Conservation (phyloP, 2,329 filamentous ascomycete genomes). For the Metarhizium humberi region DNA sequence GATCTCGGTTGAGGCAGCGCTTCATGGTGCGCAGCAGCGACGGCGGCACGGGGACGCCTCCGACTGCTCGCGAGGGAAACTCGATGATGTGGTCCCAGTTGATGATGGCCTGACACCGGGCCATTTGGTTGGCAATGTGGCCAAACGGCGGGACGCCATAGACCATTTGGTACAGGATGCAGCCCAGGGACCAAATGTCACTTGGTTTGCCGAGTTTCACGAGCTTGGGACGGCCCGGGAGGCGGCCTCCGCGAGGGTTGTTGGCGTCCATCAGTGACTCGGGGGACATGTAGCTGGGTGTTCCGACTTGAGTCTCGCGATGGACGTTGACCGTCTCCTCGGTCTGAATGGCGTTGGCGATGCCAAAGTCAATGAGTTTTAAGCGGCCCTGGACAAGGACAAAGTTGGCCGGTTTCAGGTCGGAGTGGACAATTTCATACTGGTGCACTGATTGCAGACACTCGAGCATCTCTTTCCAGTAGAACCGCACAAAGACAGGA, state of each 20-base stretch:
- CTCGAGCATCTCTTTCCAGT: constrained; percentile 99
- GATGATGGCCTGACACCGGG: constrained; percentile 78
- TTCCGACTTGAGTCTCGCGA: constrained; percentile 89
- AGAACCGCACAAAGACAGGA: constrained; percentile 85
- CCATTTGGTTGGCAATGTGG: constrained; percentile 80
- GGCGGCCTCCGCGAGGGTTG: constrained; percentile 39
- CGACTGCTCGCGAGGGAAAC: constrained; percentile 60
- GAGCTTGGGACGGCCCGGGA: constrained; percentile 51
- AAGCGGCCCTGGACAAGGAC: constrained; percentile 81
- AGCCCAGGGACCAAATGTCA: constrained; percentile 93
- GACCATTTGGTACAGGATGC: constrained; percentile 95
- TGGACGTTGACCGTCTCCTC: constrained; percentile 97
- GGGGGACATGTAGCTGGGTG: constrained; percentile 97
- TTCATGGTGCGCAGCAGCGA: constrained; percentile 53
- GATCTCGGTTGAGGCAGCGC: constrained; percentile 53
- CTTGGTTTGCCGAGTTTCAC: constrained; percentile 95
- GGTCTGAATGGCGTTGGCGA: constrained; percentile 91
- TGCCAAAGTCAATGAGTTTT: constrained; percentile 97
- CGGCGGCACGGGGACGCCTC: constrained; percentile 50
- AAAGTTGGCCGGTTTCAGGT: constrained; percentile 96
- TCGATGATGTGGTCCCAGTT: constrained; percentile 67
- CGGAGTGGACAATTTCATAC: constrained; percentile 89
- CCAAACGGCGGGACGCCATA: constrained; percentile 95
- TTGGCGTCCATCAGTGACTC: constrained; percentile 88
- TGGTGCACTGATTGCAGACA: constrained; percentile 85